Evolutionary conservation across 441 rosid genomes (phyloP).

Genomic region (Manihot esculenta): DNA sequence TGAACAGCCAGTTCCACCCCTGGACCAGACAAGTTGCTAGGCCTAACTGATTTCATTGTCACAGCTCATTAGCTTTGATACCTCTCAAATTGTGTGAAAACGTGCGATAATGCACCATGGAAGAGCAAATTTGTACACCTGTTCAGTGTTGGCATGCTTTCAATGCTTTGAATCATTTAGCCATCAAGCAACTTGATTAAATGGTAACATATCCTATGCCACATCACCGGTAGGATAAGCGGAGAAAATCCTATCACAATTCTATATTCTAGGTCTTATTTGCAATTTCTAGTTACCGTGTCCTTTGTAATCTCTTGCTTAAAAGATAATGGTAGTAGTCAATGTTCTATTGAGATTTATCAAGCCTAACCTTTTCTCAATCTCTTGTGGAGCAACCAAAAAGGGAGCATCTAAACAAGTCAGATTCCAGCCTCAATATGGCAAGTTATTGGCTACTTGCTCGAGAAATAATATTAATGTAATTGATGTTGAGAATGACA

Average conservation of each 20-base stretch:
- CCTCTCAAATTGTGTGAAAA: background rate
- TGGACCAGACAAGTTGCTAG: too few species aligned
- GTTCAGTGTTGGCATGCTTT: background rate
- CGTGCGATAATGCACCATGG: background rate
- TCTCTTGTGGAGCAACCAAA: slow-evolving; percentile 13
- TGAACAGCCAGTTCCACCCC: too few species aligned
- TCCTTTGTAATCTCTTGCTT: background rate
- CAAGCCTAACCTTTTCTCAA: background rate
- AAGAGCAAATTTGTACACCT: slow-evolving; percentile 1
- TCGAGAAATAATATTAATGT: slow-evolving; percentile 32
- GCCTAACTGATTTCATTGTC: background rate
- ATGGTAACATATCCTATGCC: background rate
- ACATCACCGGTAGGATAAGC: background rate
- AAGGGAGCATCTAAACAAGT: slow-evolving; percentile 41
- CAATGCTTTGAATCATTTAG: background rate
- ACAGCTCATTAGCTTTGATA: background rate
- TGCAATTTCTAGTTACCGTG: background rate
- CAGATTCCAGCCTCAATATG: slow-evolving; percentile 42
- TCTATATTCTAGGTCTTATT: background rate
- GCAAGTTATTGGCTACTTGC: slow-evolving; percentile 42
- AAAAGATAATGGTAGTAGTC: background rate
- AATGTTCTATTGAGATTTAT: background rate
- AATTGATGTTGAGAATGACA: slow-evolving; percentile 37
- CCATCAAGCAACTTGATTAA: background rate
- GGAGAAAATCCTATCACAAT: background rate